Percentiles rank a stretch among this genome's conserved stretches.
Evolutionary conservation across 352 stramenopile species (phyloP).

Genomic region (Phytophthora pini): DNA sequence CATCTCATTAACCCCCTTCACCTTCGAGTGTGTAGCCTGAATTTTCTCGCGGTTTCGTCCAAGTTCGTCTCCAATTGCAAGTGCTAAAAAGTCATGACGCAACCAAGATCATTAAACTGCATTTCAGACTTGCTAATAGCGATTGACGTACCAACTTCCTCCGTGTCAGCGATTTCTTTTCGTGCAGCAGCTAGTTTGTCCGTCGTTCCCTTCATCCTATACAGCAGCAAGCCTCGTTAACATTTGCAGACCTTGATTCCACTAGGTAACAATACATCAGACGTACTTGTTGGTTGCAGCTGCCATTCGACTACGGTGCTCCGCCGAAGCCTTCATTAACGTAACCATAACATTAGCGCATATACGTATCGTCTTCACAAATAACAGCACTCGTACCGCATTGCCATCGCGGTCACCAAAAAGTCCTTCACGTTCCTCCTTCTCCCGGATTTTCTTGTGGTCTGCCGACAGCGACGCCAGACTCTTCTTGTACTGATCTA

Average conservation of each 20-base stretch:
- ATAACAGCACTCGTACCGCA: constrained; percentile 39
- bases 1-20: constrained; percentile 89
- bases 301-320: constrained; percentile 82
- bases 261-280: not conserved
- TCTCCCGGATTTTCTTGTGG: constrained; percentile 83
- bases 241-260: not conserved
- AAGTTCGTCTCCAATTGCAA: constrained; percentile 86
- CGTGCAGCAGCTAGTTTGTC: constrained; percentile 80
- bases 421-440: constrained; percentile 84
- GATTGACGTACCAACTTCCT: constrained; percentile 77
- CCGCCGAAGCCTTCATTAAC: constrained; percentile 52
- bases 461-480: constrained; percentile 82
- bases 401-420: constrained; percentile 82
- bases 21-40: constrained; percentile 79
- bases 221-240: not conserved
- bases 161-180: constrained; percentile 84
- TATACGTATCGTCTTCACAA: too few species aligned
- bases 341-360: not conserved
- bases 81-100: constrained; percentile 38
- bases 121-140: not conserved
- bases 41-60: constrained; percentile 89
- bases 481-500: constrained; percentile 92
- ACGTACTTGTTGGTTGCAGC: constrained; percentile 81
- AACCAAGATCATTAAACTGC: not conserved
- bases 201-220: constrained; percentile 87